A percentile compares a stretch with the other conserved stretches of the same genome.
Conservation (phyloP, 441 rosid genomes). For the Euphorbia celastroides region DNA sequence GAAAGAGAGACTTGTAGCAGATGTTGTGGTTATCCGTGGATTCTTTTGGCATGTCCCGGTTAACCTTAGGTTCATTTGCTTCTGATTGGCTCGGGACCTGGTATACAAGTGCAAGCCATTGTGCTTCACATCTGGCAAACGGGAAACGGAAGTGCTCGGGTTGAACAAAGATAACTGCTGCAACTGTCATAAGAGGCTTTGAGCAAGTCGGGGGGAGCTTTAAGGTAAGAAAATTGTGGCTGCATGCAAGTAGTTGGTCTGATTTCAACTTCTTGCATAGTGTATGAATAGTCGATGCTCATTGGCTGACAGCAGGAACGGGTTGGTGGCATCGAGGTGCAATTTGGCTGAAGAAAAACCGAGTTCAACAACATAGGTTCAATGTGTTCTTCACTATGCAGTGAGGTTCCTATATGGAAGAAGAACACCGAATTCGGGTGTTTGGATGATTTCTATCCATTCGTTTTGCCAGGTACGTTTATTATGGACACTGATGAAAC, state of each 20-base stretch:
- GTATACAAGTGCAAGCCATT: too few relatives aligned
- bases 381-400: too few relatives aligned
- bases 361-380: not conserved
- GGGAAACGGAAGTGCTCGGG: too few relatives aligned
- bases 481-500: too few relatives aligned
- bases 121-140: too few relatives aligned
- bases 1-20: slow-evolving; percentile 55
- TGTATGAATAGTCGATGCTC: not conserved
- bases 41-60: not conserved
- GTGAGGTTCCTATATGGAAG: too few relatives aligned
- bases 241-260: slow-evolving; percentile 1
- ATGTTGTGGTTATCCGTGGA: slow-evolving; percentile 16
- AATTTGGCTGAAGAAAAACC: not conserved
- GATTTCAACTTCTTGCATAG: slow-evolving; percentile 3
- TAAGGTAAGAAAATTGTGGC: slow-evolving; percentile 20
- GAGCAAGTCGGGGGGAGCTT: slow-evolving; percentile 20
- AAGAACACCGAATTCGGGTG: too few relatives aligned
- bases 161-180: too few relatives aligned
- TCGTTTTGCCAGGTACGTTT: too few relatives aligned
- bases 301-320: slow-evolving; percentile 19
- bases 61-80: too few relatives aligned
- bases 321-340: not conserved
- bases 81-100: too few relatives aligned
- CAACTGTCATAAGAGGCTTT: slow-evolving; percentile 23
- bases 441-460: too few relatives aligned